Evolutionary conservation across 306 rosid genomes (phyloP), one percentile per base, ranked within the genome.

Genomic region (Ochetophila trinervis): DNA sequence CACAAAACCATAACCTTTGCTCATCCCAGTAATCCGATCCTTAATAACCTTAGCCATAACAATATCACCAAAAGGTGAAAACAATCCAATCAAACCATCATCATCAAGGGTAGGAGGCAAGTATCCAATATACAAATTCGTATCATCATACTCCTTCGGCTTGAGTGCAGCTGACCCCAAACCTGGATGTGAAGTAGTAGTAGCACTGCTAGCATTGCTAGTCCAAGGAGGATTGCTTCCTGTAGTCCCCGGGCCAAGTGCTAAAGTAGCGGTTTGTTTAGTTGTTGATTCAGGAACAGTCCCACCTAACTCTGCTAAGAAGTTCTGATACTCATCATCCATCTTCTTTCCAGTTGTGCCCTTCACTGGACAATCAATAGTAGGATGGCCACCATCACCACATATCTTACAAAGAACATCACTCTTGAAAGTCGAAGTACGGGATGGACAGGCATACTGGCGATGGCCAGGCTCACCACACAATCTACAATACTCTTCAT

Each of bases 381-480:
- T 90, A 0, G 97, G 99, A 59, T 93, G 99, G 52, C 99, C 99
- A 70, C 97, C 99, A 83, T 93, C 99, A 40, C 99, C 99, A 74
- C 97, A 93, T 61, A 86, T 86, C 79, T 93, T 93, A 75, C 99
- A 93, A 8, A 90, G 89, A 50, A 93, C 99, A 20, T 82, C 86
- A 32, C 86, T 93, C 88, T 93, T 93, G 66, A 93, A 93, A 0
- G 99, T 93, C 0, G 99, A 87, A 18, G 94, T 82, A 8, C 97
- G 84, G 0, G 99, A 85, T 5, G 99, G 99, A 70, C 97, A 93
- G 0, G 99, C 99, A 71, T 90, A 93, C 66, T 93, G 99, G 0
- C 97, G 81, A 72, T 93, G 99, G 13, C 99, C 99, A 1, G 99
- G 97, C 72, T 93, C 99, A 7, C 99, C 99, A 72, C 99, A 93